These are phyloP conservation scores for Didymella pinodella DNA, from an alignment of 2,329 filamentous ascomycete species.

Conservation along the genomic window DNA sequence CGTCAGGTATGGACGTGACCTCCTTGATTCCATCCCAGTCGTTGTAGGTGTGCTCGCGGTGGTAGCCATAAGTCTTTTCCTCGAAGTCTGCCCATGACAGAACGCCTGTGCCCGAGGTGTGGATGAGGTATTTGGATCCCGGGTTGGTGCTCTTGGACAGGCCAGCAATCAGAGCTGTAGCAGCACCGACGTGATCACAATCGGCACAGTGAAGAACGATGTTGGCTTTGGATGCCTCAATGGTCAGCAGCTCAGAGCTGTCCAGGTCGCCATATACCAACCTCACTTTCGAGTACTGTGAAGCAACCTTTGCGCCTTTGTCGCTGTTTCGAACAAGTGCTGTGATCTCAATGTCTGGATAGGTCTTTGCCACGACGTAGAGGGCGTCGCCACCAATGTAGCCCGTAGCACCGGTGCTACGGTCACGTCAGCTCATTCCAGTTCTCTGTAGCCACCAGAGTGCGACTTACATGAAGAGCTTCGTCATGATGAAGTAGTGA, in stretches of 20 bases:
- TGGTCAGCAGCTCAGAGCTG: constrained; percentile 37
- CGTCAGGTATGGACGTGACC: constrained; percentile 64
- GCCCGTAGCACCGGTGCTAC: constrained; percentile 44
- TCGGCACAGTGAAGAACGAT: constrained; percentile 49
- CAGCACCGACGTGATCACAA: constrained; percentile 39
- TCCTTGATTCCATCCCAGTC: constrained; percentile 66
- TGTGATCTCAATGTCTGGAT: constrained; percentile 60
- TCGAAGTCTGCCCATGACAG: constrained; percentile 60
- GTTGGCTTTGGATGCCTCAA: constrained; percentile 41
- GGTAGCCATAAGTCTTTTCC: constrained; percentile 56
- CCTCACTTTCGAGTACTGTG: constrained; percentile 57
- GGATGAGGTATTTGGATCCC: constrained; percentile 59
- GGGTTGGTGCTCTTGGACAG: constrained; percentile 51
- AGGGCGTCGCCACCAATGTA: constrained; percentile 46
- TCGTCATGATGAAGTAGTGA: constrained; percentile 30
- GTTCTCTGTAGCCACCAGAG: background rate
- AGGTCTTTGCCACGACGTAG: constrained; percentile 51
- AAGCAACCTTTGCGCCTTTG: constrained; percentile 57
- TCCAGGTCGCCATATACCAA: constrained; percentile 60
- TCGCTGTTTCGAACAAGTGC: constrained; percentile 60
- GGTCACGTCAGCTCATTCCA: background rate
- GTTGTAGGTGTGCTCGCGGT: constrained; percentile 61
- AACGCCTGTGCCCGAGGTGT: constrained; percentile 65
- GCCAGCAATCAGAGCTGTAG: constrained; percentile 39
- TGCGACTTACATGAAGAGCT: constrained; percentile 38